These are phyloP conservation scores for Lipomyces anomalus DNA, from an alignment of 805 yeast species.

Conservation along the genomic window DNA sequence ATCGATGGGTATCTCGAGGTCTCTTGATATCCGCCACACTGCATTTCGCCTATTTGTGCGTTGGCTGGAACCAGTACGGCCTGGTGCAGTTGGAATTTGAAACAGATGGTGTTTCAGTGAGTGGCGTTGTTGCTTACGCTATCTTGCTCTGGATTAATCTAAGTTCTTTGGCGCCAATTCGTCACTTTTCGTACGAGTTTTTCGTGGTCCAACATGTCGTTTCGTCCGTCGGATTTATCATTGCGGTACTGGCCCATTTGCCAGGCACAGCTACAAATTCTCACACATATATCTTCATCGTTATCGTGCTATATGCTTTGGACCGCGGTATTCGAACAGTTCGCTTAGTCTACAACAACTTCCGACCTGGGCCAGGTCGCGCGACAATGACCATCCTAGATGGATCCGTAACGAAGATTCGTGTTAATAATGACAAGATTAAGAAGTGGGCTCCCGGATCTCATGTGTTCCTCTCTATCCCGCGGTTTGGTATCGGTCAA, in stretches of 20 bases:
- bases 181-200: slow-evolving; percentile 24
- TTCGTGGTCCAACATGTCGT: slow-evolving; percentile 27
- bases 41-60: slow-evolving; percentile 26
- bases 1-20: slow-evolving; percentile 29
- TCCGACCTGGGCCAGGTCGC: slow-evolving; percentile 1
- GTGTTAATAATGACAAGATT: neutral
- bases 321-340: slow-evolving; percentile 11
- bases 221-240: slow-evolving; percentile 26
- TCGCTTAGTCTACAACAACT: slow-evolving; percentile 2
- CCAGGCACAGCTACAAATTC: slow-evolving; percentile 23
- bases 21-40: slow-evolving; percentile 25
- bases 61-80: slow-evolving; percentile 21
- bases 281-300: slow-evolving; percentile 25
- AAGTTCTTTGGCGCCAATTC: slow-evolving; percentile 31
- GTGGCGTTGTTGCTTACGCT: slow-evolving; percentile 27
- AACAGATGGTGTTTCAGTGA: slow-evolving; percentile 17
- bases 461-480: slow-evolving; percentile 18
- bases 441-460: slow-evolving; percentile 28
- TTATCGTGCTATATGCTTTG: slow-evolving; percentile 24
- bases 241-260: slow-evolving; percentile 21
- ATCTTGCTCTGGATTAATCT: slow-evolving; percentile 24
- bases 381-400: neutral
- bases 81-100: slow-evolving; percentile 13
- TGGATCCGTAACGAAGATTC: slow-evolving; percentile 1
- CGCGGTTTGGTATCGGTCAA: slow-evolving; percentile 18